Base-by-base conservation (phyloP, 495 filamentous ascomycete genomes). In the Talaromyces ruber region DNA sequence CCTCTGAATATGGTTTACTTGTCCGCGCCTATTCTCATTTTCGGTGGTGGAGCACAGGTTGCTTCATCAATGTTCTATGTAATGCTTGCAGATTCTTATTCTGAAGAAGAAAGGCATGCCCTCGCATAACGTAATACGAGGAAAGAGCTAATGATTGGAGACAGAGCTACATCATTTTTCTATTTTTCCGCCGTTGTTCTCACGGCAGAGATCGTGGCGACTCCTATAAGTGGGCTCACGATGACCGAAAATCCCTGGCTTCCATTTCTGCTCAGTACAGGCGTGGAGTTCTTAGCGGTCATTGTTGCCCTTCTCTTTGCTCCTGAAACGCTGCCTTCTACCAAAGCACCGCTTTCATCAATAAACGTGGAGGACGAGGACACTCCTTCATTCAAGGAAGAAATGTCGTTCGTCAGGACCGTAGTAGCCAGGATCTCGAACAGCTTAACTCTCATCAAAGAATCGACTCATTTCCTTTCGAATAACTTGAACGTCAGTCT, bases 1-100 rank as follows among this genome's bases (percentile, higher is more conserved):
- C 66, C 73, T 16, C 65, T 75, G n/a, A 69, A 68, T 7, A 58
- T 70, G 50, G 62, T 75, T 37, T 75, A 70, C 67, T 18, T 75
- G 4, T 67, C 68, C 2, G 62, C 64, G 1, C 11, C 68, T 4
- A 70, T 64, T 52, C 64, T 62, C 14, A 28, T 72, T 1, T 68
- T 75, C 25, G 73, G 73, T 7, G 73, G 73, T 6, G 73, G 73
- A 6, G 68, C 71, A 14, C 56, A 63, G 25, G 64, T 67, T 2
- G 12, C 67, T 5, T 52, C 66, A 24, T 65, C 67, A 4, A 66
- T 69, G 30, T 61, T 65, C 2, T 50, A 69, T 9, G 68, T 69
- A 3, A 72, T 74, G 64, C 52, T 75, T 9, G 68, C 73, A 1
- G 73, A 75, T 45, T 43, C 69, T 22, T 70, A 66, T 62, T 65